Base-by-base conservation (phyloP, 2,329 filamentous ascomycete genomes). In the Xylogone sp. region DNA sequence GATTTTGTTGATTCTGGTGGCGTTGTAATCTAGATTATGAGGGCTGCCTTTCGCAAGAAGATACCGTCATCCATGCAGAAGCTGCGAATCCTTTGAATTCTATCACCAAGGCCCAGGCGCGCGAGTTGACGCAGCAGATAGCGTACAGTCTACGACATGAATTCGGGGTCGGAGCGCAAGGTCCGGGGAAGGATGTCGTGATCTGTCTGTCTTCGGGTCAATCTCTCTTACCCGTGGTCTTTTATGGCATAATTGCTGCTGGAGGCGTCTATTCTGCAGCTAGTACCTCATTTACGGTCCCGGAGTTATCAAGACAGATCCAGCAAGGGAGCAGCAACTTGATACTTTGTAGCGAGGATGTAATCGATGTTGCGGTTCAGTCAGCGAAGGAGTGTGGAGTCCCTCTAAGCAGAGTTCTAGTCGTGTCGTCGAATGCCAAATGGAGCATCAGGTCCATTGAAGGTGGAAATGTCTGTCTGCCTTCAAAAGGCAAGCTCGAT, bases 181-280 rank as follows among this genome's bases (percentile, higher is more conserved):
- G 79, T 0, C 69, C 74, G 0, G 73, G 69, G 31, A 71, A 72
- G 48, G 77, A 83, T 56, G 75, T 83, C 3, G 76, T 83, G 13
- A 75, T 82, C 3, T 72, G 76, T 18, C 75, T 84, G 22, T 80
- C 77, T 1, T 75, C 76, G 0, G 82, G 82, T 2, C 77, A 84
- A 56, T 75, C 75, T 44, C 69, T 82, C 4, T 68, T 84, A 0
- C 74, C 79, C 0, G 69, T 75, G 12, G 56, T 81, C 1, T 79
- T 81, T 59, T 84, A 74, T 56, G 77, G 75, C 13, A 74, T 82
- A 48, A 70, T 85, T 44, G 81, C 78, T 3, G 79, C 81, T 2
- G 81, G 76, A 1, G 82, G 80, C 18, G 73, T 85, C 21, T 84
- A 81, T 58, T 79, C 78, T 6, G 75, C 78, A 4, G 78, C 78